phyloP scores from a whole-genome alignment of 257 asterid species.

The Agastache rugosa region DNA sequence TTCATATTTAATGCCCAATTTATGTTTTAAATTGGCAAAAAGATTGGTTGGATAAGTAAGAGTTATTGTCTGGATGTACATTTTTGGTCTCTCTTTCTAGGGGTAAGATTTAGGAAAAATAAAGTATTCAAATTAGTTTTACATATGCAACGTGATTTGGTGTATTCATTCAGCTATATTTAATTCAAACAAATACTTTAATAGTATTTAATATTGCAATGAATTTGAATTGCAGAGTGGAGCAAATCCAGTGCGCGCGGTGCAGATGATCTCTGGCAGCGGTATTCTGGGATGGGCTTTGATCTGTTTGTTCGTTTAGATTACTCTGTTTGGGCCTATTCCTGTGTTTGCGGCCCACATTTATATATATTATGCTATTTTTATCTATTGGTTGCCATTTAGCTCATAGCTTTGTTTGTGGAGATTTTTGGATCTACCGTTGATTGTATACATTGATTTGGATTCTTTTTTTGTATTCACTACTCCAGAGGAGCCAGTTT shows the following conservation, averaged over 20 bases:
- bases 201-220: no score
- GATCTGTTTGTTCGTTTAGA: conserved; percentile 49
- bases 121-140: no score
- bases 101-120: no score
- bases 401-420: conserved; percentile 34
- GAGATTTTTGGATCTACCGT: conserved; percentile 34
- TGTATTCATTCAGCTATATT: no score
- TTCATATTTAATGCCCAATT: no score
- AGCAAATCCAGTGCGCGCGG: conserved; percentile 41
- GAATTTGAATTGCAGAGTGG: conserved; percentile 65
- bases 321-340: neutral
- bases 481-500: conserved; percentile 37
- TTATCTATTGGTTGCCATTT: conserved; percentile 35
- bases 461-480: conserved; percentile 60
- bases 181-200: no score
- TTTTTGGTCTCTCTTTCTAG: no score
- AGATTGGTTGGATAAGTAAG: no score
- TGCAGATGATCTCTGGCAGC: conserved; percentile 48
- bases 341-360: conserved; percentile 19
- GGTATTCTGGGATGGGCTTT: conserved; percentile 55
- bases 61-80: no score
- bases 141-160: no score
- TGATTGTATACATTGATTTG: conserved; percentile 55
- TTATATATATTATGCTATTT: conserved; percentile 21
- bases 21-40: no score